A percentile compares a stretch with the other conserved stretches of the same genome.
Conservation (phyloP, 2,329 filamentous ascomycete species). For the Alternaria tenuissima region DNA sequence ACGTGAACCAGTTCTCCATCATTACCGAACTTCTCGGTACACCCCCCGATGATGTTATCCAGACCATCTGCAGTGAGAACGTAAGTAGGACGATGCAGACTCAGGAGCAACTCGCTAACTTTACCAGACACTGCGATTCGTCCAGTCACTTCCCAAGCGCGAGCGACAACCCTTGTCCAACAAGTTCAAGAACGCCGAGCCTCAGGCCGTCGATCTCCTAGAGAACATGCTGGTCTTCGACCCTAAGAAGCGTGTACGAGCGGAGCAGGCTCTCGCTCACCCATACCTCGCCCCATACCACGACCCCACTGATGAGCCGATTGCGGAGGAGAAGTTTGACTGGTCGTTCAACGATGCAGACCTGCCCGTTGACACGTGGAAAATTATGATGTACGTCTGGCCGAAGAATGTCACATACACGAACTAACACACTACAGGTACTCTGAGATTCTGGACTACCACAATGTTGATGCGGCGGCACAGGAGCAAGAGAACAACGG, state of each 20-base stretch:
- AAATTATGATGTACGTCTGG: conserved; percentile 92
- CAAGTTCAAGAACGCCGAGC: conserved; percentile 96
- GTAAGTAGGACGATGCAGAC: conserved; percentile 56
- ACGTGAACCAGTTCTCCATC: conserved; percentile 99
- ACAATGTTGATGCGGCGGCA: conserved; percentile 82
- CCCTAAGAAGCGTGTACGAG: conserved; percentile 93
- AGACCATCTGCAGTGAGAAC: conserved; percentile 98
- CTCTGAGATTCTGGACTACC: conserved; percentile 97
- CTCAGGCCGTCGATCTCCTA: conserved; percentile 86
- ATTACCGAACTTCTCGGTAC: conserved; percentile 97
- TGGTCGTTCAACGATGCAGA: conserved; percentile 99
- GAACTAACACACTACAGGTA: conserved; percentile 69
- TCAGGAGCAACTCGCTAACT: conserved; percentile 25
- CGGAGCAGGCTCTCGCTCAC: conserved; percentile 84
- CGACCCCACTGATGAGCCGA: conserved; percentile 94
- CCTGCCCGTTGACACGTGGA: conserved; percentile 98
- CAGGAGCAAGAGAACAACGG: conserved; percentile 46
- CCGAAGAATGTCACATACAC: neutral
- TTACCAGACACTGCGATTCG: conserved; percentile 86
- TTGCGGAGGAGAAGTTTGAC: conserved; percentile 96
- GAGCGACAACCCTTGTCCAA: conserved; percentile 84
- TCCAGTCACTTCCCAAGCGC: conserved; percentile 94
- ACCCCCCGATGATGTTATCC: conserved; percentile 96
- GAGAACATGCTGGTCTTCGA: conserved; percentile 99
- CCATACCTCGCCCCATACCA: conserved; percentile 97